Percentiles rank a stretch among this genome's conserved stretches.
Evolutionary conservation across 306 rosid species (phyloP).

Genomic region (Castanopsis chinensis): DNA sequence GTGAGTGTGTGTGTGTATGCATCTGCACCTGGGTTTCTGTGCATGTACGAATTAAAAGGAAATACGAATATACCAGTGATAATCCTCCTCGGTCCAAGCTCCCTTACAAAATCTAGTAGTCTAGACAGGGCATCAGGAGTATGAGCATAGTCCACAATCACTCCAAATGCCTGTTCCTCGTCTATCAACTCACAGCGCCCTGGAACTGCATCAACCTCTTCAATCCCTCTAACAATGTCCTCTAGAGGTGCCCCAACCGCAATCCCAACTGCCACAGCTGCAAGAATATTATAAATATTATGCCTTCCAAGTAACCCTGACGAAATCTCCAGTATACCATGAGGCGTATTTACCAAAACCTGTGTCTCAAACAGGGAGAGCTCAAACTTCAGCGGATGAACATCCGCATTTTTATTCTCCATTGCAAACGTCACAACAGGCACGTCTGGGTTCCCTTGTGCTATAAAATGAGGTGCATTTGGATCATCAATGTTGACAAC

Average conservation of each 20-base stretch:
- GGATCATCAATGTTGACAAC: slow-evolving; percentile 88
- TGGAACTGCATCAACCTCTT: slow-evolving; percentile 96
- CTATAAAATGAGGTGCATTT: slow-evolving; percentile 60
- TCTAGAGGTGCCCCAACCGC: slow-evolving; percentile 98
- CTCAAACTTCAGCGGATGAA: slow-evolving; percentile 81
- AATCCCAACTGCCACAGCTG: slow-evolving; percentile 89
- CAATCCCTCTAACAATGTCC: slow-evolving; percentile 95
- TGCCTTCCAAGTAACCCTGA: slow-evolving; percentile 90
- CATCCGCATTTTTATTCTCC: slow-evolving; percentile 86
- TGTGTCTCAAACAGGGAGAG: slow-evolving; percentile 95
- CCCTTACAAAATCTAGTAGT: slow-evolving; percentile 86
- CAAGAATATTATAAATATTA: slow-evolving; percentile 87
- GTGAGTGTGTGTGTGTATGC: not conserved
- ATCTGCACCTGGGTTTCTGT: not conserved
- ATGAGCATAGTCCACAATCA: slow-evolving; percentile 90
- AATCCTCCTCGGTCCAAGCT: slow-evolving; percentile 84
- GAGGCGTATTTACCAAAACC: slow-evolving; percentile 90
- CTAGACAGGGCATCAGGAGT: slow-evolving; percentile 93
- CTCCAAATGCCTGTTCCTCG: slow-evolving; percentile 96
- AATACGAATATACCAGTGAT: slow-evolving; percentile 67
- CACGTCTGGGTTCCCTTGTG: slow-evolving; percentile 71
- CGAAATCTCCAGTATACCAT: slow-evolving; percentile 90
- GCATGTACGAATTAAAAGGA: not conserved
- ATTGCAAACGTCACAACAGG: slow-evolving; percentile 81
- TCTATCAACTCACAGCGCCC: slow-evolving; percentile 93